Evolutionary conservation across 768 basidiomycete genomes (phyloP).

Genomic region (Mrakia blollopis): DNA sequence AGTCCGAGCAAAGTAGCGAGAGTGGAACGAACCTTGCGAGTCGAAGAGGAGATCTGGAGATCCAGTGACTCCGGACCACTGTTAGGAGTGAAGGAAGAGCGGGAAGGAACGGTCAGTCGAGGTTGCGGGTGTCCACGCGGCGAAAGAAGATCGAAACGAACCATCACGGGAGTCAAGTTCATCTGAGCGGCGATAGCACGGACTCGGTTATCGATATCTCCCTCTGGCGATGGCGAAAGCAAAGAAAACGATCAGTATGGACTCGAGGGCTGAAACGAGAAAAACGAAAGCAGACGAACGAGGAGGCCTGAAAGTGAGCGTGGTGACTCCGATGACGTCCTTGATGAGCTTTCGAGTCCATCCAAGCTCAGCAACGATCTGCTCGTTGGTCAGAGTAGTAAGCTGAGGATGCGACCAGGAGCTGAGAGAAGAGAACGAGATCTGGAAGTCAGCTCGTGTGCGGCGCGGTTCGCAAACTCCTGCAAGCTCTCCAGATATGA

Average conservation of each 20-base stretch:
- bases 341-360: constrained; percentile 82
- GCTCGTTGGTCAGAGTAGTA: constrained; percentile 65
- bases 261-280: constrained; percentile 48
- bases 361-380: constrained; percentile 80
- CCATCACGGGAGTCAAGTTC: constrained; percentile 73
- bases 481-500: not conserved
- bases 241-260: constrained; percentile 44
- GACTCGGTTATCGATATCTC: constrained; percentile 67
- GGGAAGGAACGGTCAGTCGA: too few species aligned
- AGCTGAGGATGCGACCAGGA: constrained; percentile 70
- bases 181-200: constrained; percentile 76
- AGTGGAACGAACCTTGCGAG: constrained; percentile 36
- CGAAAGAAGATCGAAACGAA: not conserved
- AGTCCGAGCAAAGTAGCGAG: too few species aligned
- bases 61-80: constrained; percentile 58
- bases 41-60: constrained; percentile 48
- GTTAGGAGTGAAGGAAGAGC: constrained; percentile 54
- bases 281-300: constrained; percentile 43
- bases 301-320: constrained; percentile 62
- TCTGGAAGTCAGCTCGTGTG: not conserved
- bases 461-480: not conserved
- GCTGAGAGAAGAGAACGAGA: constrained; percentile 62
- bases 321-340: constrained; percentile 66
- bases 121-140: not conserved
- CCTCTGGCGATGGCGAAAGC: constrained; percentile 26